A percentile compares a stretch with the other conserved stretches of the same genome.
phyloP scores from a whole-genome alignment of 306 rosid species.

The Lathyrus sativus region DNA sequence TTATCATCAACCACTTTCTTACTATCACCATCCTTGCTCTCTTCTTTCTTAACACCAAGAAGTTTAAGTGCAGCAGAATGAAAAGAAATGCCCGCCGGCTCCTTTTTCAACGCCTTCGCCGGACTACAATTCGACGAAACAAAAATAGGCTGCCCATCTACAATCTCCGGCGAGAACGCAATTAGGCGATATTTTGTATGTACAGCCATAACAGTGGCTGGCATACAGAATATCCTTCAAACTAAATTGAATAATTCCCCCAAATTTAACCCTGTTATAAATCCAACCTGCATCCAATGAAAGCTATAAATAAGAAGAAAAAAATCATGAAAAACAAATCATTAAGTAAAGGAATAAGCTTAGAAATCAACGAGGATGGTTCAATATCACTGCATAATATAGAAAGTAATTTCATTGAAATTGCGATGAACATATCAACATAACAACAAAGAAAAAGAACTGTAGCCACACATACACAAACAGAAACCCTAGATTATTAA shows the following conservation, averaged over 20 bases:
- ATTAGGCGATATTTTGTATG: too few species aligned
- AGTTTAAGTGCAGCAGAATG: conserved; percentile 76
- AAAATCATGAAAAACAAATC: background rate
- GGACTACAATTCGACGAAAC: conserved; percentile 85
- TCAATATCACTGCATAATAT: background rate
- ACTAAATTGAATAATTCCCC: conserved; percentile 19
- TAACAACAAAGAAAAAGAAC: too few species aligned
- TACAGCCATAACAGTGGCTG: conserved; percentile 46
- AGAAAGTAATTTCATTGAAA: too few species aligned
- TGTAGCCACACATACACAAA: too few species aligned
- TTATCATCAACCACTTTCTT: conserved; percentile 59
- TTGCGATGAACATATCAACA: too few species aligned
- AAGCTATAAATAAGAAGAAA: conserved; percentile 17
- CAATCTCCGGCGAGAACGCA: conserved; percentile 69
- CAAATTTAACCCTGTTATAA: conserved; percentile 5
- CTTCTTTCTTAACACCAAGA: conserved; percentile 48
- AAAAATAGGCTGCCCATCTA: conserved; percentile 77
- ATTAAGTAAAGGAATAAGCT: background rate
- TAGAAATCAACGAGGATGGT: too few species aligned
- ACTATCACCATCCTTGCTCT: conserved; percentile 45
- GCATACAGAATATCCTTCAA: conserved; percentile 33
- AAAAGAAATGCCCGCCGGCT: conserved; percentile 90
- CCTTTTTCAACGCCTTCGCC: conserved; percentile 61
- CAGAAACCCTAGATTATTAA: too few species aligned
- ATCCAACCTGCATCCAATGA: conserved; percentile 34